Conservation (phyloP, 2,329 filamentous ascomycete genomes). For the Alternaria angustiovoidea region DNA sequence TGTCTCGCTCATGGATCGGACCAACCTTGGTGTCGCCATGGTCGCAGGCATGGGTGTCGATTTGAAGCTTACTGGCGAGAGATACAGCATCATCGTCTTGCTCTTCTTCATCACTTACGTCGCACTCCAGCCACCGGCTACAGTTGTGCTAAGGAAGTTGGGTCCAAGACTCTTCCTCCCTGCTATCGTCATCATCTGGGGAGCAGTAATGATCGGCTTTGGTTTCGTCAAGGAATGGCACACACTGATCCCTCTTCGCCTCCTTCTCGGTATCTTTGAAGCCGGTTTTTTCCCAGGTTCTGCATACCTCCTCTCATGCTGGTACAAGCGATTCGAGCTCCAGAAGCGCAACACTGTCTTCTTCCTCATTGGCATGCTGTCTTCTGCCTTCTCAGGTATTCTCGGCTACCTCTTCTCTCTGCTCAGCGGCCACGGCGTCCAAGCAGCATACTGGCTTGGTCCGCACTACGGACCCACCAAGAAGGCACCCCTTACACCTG, state of each 20-base stretch:
- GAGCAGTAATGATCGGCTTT: constrained; percentile 33
- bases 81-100: constrained; percentile 33
- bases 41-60: constrained; percentile 43
- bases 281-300: constrained; percentile 41
- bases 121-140: constrained; percentile 33
- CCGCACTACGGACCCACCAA: constrained; percentile 44
- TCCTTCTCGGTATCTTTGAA: constrained; percentile 37
- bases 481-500: constrained; percentile 28
- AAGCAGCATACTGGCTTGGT: constrained; percentile 36
- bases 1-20: constrained; percentile 51
- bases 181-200: constrained; percentile 32
- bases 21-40: constrained; percentile 50
- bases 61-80: constrained; percentile 38
- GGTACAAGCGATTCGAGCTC: constrained; percentile 65
- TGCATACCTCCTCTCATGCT: constrained; percentile 65
- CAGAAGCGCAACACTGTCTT: constrained; percentile 66
- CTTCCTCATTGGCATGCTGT: constrained; percentile 49
- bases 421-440: constrained; percentile 57
- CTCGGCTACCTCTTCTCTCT: constrained; percentile 51
- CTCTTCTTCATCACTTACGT: constrained; percentile 40
- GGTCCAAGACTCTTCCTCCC: constrained; percentile 33
- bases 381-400: constrained; percentile 37
- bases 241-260: constrained; percentile 30
- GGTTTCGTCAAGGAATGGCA: constrained; percentile 39
- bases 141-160: constrained; percentile 33